These are phyloP conservation scores for Adansonia madagascariensis DNA, from an alignment of 441 rosid species.

Conservation along the genomic window DNA sequence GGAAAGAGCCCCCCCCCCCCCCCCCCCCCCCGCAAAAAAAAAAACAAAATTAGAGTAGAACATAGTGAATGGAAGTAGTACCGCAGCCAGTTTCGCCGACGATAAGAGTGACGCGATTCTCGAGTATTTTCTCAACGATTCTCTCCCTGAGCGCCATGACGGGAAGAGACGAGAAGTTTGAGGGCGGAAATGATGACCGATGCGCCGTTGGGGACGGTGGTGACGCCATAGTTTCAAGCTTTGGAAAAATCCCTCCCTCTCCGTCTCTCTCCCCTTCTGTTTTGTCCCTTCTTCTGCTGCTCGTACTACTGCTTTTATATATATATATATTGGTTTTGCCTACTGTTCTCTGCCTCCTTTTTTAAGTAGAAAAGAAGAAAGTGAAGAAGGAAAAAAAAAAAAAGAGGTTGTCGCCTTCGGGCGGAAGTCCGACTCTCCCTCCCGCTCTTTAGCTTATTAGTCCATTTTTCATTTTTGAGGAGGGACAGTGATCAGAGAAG, in stretches of 20 bases:
- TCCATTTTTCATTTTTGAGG: not conserved
- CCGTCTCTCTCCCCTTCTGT: not conserved
- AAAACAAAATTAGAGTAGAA: not conserved
- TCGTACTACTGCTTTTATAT: not conserved
- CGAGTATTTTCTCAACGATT: slow-evolving; percentile 77
- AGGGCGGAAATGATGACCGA: slow-evolving; percentile 45
- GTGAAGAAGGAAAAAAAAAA: not conserved
- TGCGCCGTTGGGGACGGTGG: slow-evolving; percentile 51
- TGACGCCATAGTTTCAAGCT: slow-evolving; percentile 43
- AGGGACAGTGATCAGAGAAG: not conserved
- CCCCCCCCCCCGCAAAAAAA: too few relatives aligned
- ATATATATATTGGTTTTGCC: not conserved
- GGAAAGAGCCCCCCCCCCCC: too few relatives aligned
- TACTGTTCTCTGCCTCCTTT: not conserved
- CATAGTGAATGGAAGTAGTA: slow-evolving; percentile 39
- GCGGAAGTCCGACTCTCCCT: slow-evolving; percentile 21
- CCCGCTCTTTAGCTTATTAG: not conserved
- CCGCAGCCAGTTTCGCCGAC: slow-evolving; percentile 98
- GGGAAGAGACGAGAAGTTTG: slow-evolving; percentile 75
- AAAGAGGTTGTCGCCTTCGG: slow-evolving; percentile 1
- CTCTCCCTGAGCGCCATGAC: slow-evolving; percentile 61
- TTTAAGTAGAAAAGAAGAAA: not conserved
- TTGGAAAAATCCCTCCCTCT: not conserved
- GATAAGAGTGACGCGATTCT: slow-evolving; percentile 95
- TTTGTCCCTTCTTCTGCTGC: slow-evolving; percentile 4